These are phyloP conservation scores for Paraurostyla sp. DNA, from an alignment of 73 alveolate species.

Conservation along the genomic window DNA sequence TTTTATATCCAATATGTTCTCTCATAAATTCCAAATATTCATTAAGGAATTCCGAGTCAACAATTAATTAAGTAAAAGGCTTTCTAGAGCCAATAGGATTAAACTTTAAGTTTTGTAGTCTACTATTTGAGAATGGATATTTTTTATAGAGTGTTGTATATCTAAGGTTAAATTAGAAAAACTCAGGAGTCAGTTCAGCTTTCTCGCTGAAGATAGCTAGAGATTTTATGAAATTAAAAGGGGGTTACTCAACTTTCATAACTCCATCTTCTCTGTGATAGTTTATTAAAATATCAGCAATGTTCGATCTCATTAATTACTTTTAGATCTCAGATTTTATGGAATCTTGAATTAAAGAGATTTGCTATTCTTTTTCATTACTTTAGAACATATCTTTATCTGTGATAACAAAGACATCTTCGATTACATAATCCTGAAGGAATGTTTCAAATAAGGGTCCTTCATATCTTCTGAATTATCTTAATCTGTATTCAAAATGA, in stretches of 20 bases:
- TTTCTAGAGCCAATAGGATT: background rate
- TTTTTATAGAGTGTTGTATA: background rate
- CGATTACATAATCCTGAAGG: background rate
- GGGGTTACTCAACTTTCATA: background rate
- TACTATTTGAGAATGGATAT: background rate
- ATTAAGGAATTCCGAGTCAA: constrained; percentile 12
- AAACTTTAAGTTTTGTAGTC: background rate
- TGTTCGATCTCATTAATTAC: background rate
- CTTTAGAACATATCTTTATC: background rate
- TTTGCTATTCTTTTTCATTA: background rate
- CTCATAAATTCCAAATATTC: background rate
- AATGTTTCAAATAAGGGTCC: constrained; percentile 19
- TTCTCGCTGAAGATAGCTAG: background rate
- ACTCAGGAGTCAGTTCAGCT: background rate
- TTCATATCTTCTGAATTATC: background rate
- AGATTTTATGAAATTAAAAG: background rate
- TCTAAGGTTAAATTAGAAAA: background rate
- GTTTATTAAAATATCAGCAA: background rate
- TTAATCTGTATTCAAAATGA: background rate
- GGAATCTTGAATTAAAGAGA: background rate
- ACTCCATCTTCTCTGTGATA: background rate
- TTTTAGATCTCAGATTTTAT: background rate
- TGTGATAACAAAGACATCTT: background rate
- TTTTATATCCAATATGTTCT: background rate
- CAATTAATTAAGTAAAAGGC: background rate